Evolutionary conservation across 257 asterid genomes (phyloP).

Genomic region (Leonotis leonurus): DNA sequence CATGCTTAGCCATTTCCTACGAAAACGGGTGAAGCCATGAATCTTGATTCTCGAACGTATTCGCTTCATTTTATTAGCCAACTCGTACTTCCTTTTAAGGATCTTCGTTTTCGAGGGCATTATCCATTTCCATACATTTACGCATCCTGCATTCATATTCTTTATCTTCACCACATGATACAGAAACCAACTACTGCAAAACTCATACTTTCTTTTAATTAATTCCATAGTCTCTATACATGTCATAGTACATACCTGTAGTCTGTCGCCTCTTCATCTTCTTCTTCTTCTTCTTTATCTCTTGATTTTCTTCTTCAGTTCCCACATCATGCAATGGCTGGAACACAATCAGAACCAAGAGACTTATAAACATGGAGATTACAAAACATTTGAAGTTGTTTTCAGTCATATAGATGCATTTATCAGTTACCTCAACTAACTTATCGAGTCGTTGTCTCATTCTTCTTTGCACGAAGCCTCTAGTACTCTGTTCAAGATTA

Average conservation of each 20-base stretch:
- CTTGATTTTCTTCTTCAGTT: constrained; percentile 33
- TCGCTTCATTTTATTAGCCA: constrained; percentile 47
- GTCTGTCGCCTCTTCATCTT: constrained; percentile 31
- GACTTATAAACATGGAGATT: not conserved
- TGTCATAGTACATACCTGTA: not conserved
- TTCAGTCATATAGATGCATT: not conserved
- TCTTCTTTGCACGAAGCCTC: constrained; percentile 76
- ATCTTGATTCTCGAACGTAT: constrained; percentile 65
- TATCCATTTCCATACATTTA: constrained; percentile 43
- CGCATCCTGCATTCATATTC: constrained; percentile 40
- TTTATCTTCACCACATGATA: not conserved
- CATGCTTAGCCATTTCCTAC: constrained; percentile 43
- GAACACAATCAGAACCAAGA: constrained; percentile 1
- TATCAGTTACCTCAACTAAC: constrained; percentile 57
- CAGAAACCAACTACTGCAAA: not conserved
- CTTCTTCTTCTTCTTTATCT: constrained; percentile 32
- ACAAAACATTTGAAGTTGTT: not conserved
- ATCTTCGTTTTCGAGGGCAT: constrained; percentile 46
- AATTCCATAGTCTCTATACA: too few species aligned
- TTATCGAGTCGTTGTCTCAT: constrained; percentile 66
- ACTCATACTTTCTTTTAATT: not conserved
- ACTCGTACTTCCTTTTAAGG: constrained; percentile 26
- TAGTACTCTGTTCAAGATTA: constrained; percentile 48
- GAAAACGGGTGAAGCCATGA: constrained; percentile 47
- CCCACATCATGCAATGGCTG: constrained; percentile 46